A percentile compares a stretch with the other conserved stretches of the same genome.
Evolutionary conservation across 179 eudicot genomes (phyloP).

Genomic region (Silene noctiflora): DNA sequence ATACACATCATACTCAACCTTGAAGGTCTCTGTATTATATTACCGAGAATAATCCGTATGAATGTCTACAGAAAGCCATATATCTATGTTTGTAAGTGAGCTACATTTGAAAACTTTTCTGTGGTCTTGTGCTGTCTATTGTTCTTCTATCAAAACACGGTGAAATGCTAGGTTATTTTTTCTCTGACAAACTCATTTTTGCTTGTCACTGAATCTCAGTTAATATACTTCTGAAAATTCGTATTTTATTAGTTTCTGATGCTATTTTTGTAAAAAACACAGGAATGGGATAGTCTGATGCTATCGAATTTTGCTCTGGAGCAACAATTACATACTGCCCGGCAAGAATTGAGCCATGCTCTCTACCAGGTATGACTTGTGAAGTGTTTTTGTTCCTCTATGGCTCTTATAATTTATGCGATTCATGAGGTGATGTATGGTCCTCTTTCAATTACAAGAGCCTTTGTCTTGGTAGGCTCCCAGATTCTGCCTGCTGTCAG

Average conservation of each 20-base stretch:
- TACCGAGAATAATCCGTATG: neutral
- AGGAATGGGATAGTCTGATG: slow-evolving; percentile 99
- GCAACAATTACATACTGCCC: slow-evolving; percentile 90
- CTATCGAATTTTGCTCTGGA: slow-evolving; percentile 93
- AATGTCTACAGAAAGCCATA: neutral
- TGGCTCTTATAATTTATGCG: too few species aligned
- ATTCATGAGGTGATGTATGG: too few species aligned
- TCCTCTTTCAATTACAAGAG: too few species aligned
- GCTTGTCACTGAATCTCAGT: neutral
- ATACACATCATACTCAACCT: too few species aligned
- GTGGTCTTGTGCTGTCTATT: neutral
- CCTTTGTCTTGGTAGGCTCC: neutral
- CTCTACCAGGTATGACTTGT: slow-evolving; percentile 69
- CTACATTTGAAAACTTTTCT: neutral
- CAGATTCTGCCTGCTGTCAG: neutral
- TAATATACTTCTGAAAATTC: too few species aligned
- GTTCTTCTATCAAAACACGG: neutral
- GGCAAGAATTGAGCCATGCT: slow-evolving; percentile 98
- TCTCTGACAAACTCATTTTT: neutral
- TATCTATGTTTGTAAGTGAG: neutral
- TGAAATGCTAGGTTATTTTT: neutral
- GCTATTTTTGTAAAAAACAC: slow-evolving; percentile 12
- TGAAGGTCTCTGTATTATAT: too few species aligned
- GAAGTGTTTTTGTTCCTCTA: neutral
- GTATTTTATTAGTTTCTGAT: slow-evolving; percentile 19